Evolutionary conservation across 139 green algal species (phyloP).

Genomic region (Astrephomene gubernaculifera): DNA sequence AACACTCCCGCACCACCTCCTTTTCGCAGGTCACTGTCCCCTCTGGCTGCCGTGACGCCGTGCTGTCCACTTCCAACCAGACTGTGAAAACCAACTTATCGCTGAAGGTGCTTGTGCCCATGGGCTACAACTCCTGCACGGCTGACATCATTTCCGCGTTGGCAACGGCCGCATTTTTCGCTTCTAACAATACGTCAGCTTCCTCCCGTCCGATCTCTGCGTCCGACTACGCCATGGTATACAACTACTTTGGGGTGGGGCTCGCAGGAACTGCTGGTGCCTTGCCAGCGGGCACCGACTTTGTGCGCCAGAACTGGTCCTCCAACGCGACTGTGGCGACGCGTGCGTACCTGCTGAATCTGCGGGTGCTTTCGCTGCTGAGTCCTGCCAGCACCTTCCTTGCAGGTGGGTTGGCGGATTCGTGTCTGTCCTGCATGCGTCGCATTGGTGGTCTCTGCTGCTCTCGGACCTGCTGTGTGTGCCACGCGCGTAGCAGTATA

Average conservation of each 20-base stretch:
- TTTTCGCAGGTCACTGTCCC: background rate
- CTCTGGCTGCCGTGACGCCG: constrained; percentile 19
- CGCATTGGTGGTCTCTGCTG: no score
- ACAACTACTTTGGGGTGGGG: background rate
- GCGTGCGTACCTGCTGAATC: constrained; percentile 11
- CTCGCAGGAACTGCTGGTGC: background rate
- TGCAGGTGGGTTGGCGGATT: background rate
- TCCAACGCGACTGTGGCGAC: background rate
- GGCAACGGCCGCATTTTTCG: background rate
- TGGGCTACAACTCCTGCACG: background rate
- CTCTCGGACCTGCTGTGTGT: no score
- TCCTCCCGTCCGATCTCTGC: constrained; percentile 5
- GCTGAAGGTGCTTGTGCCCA: background rate
- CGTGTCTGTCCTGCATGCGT: no score
- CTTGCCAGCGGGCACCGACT: constrained; percentile 3
- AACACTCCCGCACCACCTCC: no score
- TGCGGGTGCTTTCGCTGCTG: background rate
- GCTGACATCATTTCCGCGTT: background rate
- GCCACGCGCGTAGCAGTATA: no score
- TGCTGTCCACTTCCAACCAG: background rate
- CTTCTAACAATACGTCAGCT: background rate
- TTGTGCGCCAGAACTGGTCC: constrained; percentile 28
- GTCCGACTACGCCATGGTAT: background rate
- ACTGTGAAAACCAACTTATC: background rate
- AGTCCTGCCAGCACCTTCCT: background rate